A percentile compares a stretch with the other conserved stretches of the same genome.
Evolutionary conservation across 179 eudicot species (phyloP).

Genomic region (Vitellaria paradoxa): DNA sequence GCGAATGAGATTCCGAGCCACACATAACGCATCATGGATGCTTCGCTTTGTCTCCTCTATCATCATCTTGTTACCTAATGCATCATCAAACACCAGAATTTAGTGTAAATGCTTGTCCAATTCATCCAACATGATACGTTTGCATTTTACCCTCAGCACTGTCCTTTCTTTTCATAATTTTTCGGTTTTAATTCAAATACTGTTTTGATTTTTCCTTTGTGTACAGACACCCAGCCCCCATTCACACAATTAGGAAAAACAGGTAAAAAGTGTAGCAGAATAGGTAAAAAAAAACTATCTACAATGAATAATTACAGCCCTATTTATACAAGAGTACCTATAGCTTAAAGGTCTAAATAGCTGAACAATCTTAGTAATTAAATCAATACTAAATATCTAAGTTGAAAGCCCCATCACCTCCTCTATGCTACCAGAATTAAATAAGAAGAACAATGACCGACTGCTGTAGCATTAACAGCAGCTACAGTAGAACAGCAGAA

Average conservation of each 20-base stretch:
- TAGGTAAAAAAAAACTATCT: too few relatives aligned
- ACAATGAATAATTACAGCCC: too few relatives aligned
- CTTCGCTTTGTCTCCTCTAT: constrained; percentile 97
- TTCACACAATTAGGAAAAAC: not conserved
- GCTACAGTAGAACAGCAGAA: too few relatives aligned
- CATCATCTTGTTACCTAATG: constrained; percentile 91
- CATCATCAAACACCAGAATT: constrained; percentile 18
- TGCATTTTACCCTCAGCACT: not conserved
- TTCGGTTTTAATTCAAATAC: not conserved
- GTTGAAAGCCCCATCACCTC: too few relatives aligned
- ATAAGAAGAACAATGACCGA: too few relatives aligned
- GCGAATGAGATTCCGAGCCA: constrained; percentile 90
- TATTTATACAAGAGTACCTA: too few relatives aligned
- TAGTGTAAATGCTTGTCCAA: not conserved
- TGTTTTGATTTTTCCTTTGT: not conserved
- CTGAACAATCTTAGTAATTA: too few relatives aligned
- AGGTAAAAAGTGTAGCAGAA: too few relatives aligned
- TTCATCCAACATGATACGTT: not conserved
- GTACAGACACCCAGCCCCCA: not conserved
- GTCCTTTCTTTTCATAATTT: not conserved
- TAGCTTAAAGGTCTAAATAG: too few relatives aligned
- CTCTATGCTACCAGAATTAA: too few relatives aligned
- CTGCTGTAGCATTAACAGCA: too few relatives aligned
- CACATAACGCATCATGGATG: constrained; percentile 93
- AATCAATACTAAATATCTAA: too few relatives aligned